Conservation (phyloP, 164 flowering plant genomes). For the Protea cynaroides region DNA sequence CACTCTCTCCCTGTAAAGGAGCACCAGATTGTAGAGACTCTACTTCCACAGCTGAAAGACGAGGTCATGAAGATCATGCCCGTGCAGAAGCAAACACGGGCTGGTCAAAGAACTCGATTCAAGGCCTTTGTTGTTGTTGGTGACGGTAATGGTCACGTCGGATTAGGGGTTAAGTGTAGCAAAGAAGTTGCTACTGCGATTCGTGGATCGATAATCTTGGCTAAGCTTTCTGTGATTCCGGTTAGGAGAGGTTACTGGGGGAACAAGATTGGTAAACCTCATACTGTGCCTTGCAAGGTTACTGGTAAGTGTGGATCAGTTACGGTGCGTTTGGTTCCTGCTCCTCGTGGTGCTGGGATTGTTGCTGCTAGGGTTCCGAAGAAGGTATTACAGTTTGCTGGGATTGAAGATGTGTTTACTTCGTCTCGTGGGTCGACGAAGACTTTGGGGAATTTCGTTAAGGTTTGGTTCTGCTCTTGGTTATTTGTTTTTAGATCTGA, state of each 20-base stretch:
- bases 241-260: conserved; percentile 90
- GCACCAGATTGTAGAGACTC: conserved; percentile 5
- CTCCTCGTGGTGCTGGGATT: no score
- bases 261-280: conserved; percentile 79
- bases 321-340: conserved; percentile 58
- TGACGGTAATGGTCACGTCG: conserved; percentile 72
- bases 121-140: conserved; percentile 88
- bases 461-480: conserved; percentile 31
- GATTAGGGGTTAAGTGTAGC: conserved; percentile 72
- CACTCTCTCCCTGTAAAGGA: conserved; percentile 74
- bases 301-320: conserved; percentile 64
- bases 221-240: conserved; percentile 67
- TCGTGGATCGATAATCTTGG: conserved; percentile 64
- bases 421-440: conserved; percentile 79
- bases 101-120: conserved; percentile 81
- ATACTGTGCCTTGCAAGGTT: conserved; percentile 78
- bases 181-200: conserved; percentile 86
- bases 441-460: conserved; percentile 80
- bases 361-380: no score
- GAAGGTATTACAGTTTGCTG: conserved; percentile 69
- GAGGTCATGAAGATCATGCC: conserved; percentile 94
- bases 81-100: conserved; percentile 82
- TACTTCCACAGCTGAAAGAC: conserved; percentile 51
- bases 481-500: no score
- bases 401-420: conserved; percentile 16